These are phyloP conservation scores for Triticum timopheevii DNA, from an alignment of 176 grass and related monocot species.

Conservation along the genomic window DNA sequence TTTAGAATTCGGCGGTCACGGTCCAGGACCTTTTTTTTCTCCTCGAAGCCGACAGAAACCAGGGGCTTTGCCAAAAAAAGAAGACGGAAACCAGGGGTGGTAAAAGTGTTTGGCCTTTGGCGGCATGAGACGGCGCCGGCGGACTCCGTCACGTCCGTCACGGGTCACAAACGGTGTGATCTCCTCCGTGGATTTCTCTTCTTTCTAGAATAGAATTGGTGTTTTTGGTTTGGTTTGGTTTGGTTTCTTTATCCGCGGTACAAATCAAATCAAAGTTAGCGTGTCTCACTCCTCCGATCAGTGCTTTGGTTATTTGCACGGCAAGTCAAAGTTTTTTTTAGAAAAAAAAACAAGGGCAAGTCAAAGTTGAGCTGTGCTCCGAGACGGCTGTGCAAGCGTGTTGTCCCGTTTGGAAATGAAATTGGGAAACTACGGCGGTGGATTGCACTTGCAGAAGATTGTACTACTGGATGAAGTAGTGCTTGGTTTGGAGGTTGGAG, in stretches of 20 bases:
- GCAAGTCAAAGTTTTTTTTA: no score
- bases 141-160: neutral
- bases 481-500: no score
- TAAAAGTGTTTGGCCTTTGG: neutral
- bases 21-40: neutral
- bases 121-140: no score
- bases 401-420: no score
- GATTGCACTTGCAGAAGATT: no score
- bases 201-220: neutral
- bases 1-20: neutral
- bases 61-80: neutral
- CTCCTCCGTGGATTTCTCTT: neutral
- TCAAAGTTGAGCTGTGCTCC: no score
- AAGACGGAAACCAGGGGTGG: neutral
- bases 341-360: no score
- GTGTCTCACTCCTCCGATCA: no score
- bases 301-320: no score
- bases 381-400: no score
- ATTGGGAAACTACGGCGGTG: neutral
- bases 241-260: neutral
- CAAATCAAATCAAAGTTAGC: neutral
- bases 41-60: neutral
- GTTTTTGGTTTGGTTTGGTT: no score
- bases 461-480: neutral
- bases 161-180: neutral